Conservation (phyloP, 257 asterid genomes). For the Sherardia arvensis region DNA sequence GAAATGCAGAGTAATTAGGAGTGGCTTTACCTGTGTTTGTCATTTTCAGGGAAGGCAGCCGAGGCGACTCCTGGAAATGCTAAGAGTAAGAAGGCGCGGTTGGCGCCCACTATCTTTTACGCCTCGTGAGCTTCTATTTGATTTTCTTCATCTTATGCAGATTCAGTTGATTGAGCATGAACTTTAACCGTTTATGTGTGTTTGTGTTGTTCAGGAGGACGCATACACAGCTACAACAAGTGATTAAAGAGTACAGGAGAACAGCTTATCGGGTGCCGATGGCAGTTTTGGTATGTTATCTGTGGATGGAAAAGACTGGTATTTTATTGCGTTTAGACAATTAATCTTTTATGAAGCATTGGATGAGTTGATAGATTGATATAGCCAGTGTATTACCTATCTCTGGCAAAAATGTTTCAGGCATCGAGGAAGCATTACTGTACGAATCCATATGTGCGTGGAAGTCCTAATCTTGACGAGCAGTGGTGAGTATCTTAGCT, state of each 20-base stretch:
- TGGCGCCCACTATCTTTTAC: constrained; percentile 65
- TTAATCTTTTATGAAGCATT: not conserved
- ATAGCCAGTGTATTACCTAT: not conserved
- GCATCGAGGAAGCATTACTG: constrained; percentile 91
- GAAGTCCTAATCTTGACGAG: constrained; percentile 67
- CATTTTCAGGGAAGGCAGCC: constrained; percentile 37
- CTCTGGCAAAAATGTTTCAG: constrained; percentile 26
- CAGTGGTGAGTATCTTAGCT: constrained; percentile 50
- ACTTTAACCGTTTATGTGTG: not conserved
- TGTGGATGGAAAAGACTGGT: constrained; percentile 5
- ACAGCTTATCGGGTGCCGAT: constrained; percentile 77
- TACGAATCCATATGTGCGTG: constrained; percentile 56
- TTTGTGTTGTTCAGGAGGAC: constrained; percentile 57
- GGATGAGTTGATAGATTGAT: not conserved
- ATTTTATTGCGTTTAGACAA: not conserved
- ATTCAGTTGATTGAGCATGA: constrained; percentile 20
- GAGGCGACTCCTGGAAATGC: constrained; percentile 28
- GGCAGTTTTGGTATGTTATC: constrained; percentile 72
- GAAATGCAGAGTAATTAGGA: not conserved
- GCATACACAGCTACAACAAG: constrained; percentile 83
- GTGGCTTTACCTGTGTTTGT: not conserved
- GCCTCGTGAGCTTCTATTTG: constrained; percentile 50
- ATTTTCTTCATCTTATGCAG: not conserved
- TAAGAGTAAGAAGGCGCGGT: constrained; percentile 41
- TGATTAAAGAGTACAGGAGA: constrained; percentile 74